Evolutionary conservation across 1,284 basidiomycete species (phyloP), one percentile per base, ranked within the genome.

Genomic region (Omphalotus olearius): DNA sequence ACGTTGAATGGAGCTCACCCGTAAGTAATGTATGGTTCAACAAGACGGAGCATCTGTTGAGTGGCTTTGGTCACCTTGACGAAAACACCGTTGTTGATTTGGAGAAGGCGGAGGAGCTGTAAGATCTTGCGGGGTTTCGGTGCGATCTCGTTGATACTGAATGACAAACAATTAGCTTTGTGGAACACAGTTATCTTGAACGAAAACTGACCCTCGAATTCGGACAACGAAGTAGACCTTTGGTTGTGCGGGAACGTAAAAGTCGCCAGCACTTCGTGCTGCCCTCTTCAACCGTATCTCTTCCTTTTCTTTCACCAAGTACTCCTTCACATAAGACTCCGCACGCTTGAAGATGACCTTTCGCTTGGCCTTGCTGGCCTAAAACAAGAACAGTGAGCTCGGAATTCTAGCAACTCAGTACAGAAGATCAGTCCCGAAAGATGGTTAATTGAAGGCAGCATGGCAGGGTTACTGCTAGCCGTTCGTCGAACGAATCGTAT

Each of bases 11-110:
- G 36, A 45, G 75, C 86, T 47, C 62, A 92, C 85, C 93, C 94
- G 69, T 96, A 98, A 60, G 97, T 91, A 66, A 99, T 79, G 74
- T 98, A 99, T 51, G 97, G 96, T 74, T 96, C 93, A 62, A 99
- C 86, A 53, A 98, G 83, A 70, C 93, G 91, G 64, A 99, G 88
- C 97, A 98, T 98, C 72, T 98, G 93, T 65, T 91, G 84, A 51
- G 95, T 98, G 37, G 97, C 95, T 75, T 84, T 93, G 67, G 93
- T 99, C 56, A 93, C 93, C 73, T 95, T 95, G 69, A 99, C 84
- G 68, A 99, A 99, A 56, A 99, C 89, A 75, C 96, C 97, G 70
- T 97, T 98, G 88, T 99, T 99, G 81, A 99, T 99, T 74, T 99
- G 97, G 62, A 98, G 86, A 57, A 99, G 86, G 66, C 96, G 93